A percentile compares a stretch with the other conserved stretches of the same genome.
These are phyloP conservation scores for Paradendryphiella salina DNA, from an alignment of 2,329 filamentous ascomycete species.

Conservation along the genomic window DNA sequence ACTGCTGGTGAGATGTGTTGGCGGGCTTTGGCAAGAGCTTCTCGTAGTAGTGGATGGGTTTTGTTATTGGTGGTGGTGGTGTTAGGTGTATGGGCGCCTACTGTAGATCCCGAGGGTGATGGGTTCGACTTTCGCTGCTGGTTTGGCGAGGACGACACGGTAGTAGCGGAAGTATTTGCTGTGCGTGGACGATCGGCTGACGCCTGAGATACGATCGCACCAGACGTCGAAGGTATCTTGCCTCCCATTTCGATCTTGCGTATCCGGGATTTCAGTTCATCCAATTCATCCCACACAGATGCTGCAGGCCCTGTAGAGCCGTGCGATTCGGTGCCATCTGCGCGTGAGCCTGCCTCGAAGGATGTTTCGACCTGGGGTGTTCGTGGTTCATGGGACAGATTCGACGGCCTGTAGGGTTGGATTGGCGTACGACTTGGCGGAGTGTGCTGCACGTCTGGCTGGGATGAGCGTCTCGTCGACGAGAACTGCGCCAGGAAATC, in stretches of 20 bases:
- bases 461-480: slow-evolving; percentile 37
- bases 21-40: slow-evolving; percentile 79
- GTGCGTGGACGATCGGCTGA: slow-evolving; percentile 84
- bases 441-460: slow-evolving; percentile 38
- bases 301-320: slow-evolving; percentile 86
- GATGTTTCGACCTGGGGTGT: slow-evolving; percentile 32
- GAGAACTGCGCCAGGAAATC: slow-evolving; percentile 42
- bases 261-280: slow-evolving; percentile 92
- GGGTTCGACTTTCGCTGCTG: slow-evolving; percentile 61
- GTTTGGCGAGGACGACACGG: slow-evolving; percentile 86
- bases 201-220: slow-evolving; percentile 66
- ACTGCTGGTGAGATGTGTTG: slow-evolving; percentile 69
- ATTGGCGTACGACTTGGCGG: slow-evolving; percentile 38
- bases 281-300: slow-evolving; percentile 96
- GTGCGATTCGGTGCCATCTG: slow-evolving; percentile 72
- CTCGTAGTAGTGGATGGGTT: slow-evolving; percentile 75
- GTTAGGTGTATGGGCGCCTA: slow-evolving; percentile 49
- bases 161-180: slow-evolving; percentile 87
- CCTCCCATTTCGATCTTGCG: slow-evolving; percentile 86
- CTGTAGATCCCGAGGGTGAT: slow-evolving; percentile 48
- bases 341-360: slow-evolving; percentile 36
- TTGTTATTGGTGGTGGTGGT: slow-evolving; percentile 65
- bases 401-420: slow-evolving; percentile 45
- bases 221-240: slow-evolving; percentile 80
- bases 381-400: slow-evolving; percentile 35